phyloP scores from a whole-genome alignment of 2,329 filamentous ascomycete genomes.

The Chaetomiaceae sp. region DNA sequence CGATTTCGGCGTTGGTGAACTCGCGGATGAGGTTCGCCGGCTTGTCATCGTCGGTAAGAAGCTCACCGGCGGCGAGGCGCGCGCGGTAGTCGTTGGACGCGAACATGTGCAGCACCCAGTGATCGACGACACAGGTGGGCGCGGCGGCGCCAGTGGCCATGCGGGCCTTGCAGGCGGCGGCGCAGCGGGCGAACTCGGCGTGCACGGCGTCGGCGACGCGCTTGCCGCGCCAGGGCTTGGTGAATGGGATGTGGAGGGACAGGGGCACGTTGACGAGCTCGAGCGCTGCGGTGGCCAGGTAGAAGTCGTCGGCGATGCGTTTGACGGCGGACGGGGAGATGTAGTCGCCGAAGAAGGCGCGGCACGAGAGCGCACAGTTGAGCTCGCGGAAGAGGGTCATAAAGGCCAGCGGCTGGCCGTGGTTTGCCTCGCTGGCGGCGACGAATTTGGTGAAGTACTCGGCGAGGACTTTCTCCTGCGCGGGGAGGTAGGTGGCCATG shows the following conservation, averaged over 20 bases:
- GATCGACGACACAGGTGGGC: conserved; percentile 89
- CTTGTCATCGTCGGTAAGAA: conserved; percentile 67
- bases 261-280: conserved; percentile 99
- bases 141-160: conserved; percentile 87
- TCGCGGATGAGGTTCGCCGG: conserved; percentile 74
- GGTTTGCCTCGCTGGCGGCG: conserved; percentile 63
- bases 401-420: conserved; percentile 72
- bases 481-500: conserved; percentile 80
- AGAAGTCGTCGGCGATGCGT: conserved; percentile 95
- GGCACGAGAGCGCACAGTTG: conserved; percentile 90
- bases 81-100: conserved; percentile 77
- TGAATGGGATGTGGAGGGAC: conserved; percentile 89
- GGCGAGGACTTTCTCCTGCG: conserved; percentile 87
- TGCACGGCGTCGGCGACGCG: conserved; percentile 90
- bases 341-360: conserved; percentile 96
- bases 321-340: conserved; percentile 85
- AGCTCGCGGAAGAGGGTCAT: conserved; percentile 91
- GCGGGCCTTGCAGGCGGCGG: conserved; percentile 85
- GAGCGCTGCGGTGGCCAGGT: conserved; percentile 88
- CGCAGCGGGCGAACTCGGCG: conserved; percentile 81
- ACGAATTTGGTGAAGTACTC: conserved; percentile 77
- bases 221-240: conserved; percentile 96
- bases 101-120: conserved; percentile 84
- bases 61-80: conserved; percentile 64
- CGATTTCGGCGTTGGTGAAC: conserved; percentile 86